phyloP scores from a whole-genome alignment of 371 early-diverging fungal genomes.

The Apophysomyces sp. region DNA sequence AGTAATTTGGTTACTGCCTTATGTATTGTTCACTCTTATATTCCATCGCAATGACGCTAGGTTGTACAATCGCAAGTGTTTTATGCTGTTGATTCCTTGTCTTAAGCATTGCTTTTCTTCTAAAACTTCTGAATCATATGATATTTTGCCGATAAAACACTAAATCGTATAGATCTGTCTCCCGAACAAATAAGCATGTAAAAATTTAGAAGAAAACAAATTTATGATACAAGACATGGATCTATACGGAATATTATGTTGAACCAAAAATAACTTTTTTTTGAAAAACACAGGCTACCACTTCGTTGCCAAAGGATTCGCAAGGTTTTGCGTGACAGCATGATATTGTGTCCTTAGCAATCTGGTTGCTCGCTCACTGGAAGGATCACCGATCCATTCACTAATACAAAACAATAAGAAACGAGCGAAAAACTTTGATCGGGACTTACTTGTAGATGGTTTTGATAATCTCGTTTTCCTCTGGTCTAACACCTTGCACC shows the following conservation, averaged over 20 bases:
- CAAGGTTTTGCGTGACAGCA: constrained; percentile 65
- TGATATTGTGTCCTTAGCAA: constrained; percentile 78
- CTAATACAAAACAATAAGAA: constrained; percentile 15
- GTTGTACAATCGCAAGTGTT: too few relatives aligned
- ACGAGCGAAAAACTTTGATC: background rate
- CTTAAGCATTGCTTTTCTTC: too few relatives aligned
- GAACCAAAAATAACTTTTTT: too few relatives aligned
- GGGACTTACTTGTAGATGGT: constrained; percentile 58
- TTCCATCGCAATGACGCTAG: too few relatives aligned
- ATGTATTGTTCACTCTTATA: too few relatives aligned
- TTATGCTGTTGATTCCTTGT: too few relatives aligned
- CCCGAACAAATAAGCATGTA: background rate
- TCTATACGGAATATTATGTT: background rate
- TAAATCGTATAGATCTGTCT: too few relatives aligned
- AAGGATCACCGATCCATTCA: constrained; percentile 46
- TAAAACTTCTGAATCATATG: too few relatives aligned
- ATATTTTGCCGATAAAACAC: too few relatives aligned
- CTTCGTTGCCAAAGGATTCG: constrained; percentile 69
- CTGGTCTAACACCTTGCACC: constrained; percentile 49
- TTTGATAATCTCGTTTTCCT: constrained; percentile 55
- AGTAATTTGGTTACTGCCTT: too few relatives aligned
- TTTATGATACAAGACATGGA: background rate
- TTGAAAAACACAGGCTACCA: constrained; percentile 52
- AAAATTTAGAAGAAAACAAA: background rate
- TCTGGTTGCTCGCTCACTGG: constrained; percentile 43